Evolutionary conservation across 441 rosid genomes (phyloP).

Genomic region (Rhodomyrtus psidioides): DNA sequence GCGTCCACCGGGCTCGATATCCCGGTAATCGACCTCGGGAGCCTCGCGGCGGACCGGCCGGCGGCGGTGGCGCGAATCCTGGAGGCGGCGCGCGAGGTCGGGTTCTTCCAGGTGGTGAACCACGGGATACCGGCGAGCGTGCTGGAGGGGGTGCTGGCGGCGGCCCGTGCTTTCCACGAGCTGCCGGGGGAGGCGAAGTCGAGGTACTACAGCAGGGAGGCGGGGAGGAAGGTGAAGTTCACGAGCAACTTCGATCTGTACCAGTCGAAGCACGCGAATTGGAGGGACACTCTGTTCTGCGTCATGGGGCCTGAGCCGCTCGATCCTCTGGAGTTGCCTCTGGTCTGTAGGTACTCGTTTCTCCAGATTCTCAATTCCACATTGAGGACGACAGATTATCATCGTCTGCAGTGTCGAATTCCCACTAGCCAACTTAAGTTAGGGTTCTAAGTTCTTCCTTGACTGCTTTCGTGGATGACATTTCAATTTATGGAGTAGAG

Average conservation of each 20-base stretch:
- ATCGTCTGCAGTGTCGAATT: background rate
- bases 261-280: slow-evolving; percentile 1
- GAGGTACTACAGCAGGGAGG: background rate
- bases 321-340: background rate
- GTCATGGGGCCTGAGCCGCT: background rate
- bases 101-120: slow-evolving; percentile 1
- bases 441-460: background rate
- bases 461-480: background rate
- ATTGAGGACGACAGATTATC: background rate
- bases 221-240: background rate
- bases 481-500: background rate
- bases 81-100: background rate
- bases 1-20: background rate
- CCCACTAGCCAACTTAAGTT: background rate
- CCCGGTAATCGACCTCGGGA: background rate
- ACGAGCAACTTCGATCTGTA: slow-evolving; percentile 15
- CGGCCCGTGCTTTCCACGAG: background rate
- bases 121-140: background rate
- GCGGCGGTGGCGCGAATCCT: background rate
- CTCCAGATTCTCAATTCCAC: background rate
- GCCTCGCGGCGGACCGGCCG: background rate
- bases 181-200: background rate
- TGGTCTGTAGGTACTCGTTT: background rate
- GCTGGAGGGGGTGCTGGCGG: background rate
- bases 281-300: slow-evolving; percentile 17